Percentiles rank a stretch among this genome's conserved stretches.
Conservation (phyloP, 2,329 filamentous ascomycete species). For the Calonectria naviculata region DNA sequence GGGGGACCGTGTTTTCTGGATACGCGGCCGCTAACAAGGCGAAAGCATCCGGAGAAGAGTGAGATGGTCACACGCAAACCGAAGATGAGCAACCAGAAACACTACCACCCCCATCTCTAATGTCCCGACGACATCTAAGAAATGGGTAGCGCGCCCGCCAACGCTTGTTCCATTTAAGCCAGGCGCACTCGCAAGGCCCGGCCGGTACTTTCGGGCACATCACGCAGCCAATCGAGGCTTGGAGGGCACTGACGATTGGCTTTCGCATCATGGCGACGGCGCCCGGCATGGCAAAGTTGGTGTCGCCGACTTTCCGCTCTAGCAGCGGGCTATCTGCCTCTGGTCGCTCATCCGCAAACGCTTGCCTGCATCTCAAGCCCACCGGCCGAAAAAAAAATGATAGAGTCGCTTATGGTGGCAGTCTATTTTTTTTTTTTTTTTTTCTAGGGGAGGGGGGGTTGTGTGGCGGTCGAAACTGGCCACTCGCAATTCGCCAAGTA, state of each 20-base stretch:
- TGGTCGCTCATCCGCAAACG: background rate
- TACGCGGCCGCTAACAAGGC: background rate
- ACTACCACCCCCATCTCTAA: background rate
- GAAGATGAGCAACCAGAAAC: background rate
- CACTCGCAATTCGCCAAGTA: constrained; percentile 3
- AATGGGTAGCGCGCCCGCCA: background rate
- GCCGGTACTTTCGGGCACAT: background rate
- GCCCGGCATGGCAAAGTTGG: background rate
- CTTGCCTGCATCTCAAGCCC: background rate
- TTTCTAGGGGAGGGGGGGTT: background rate
- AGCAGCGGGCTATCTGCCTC: background rate
- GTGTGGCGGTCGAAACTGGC: background rate
- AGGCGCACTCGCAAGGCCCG: background rate
- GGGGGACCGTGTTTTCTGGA: background rate
- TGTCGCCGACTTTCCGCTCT: background rate
- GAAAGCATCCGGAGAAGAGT: background rate
- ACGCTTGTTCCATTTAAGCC: background rate
- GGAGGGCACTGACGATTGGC: background rate
- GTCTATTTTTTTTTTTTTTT: background rate
- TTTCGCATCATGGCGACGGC: background rate
- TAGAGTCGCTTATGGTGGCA: background rate
- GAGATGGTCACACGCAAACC: background rate
- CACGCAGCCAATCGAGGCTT: background rate
- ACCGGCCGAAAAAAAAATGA: background rate
- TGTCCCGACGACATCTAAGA: background rate